phyloP scores from a whole-genome alignment of 495 filamentous ascomycete species.

The Astrocystis sublimbata region DNA sequence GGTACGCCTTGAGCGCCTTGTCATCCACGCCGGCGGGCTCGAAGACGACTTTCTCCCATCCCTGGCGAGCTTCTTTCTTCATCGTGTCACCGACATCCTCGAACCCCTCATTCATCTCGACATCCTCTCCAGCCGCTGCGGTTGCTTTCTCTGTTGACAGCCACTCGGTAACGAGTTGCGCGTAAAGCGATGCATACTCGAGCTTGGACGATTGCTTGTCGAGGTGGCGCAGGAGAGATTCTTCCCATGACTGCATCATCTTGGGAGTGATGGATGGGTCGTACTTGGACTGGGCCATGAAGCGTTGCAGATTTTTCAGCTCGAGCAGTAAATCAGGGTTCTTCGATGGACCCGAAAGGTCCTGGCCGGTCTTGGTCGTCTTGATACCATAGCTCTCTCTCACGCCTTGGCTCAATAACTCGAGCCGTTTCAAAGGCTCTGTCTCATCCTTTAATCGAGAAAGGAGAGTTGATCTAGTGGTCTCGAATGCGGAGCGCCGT shows the following conservation, averaged over 20 bases:
- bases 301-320: constrained; percentile 50
- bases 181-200: constrained; percentile 63
- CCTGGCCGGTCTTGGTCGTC: constrained; percentile 23
- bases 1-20: constrained; percentile 49
- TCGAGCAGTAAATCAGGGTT: constrained; percentile 40
- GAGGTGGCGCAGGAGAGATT: constrained; percentile 50
- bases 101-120: constrained; percentile 40
- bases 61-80: constrained; percentile 47
- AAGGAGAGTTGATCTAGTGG: constrained; percentile 39
- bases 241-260: constrained; percentile 49
- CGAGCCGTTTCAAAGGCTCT: constrained; percentile 37
- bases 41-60: constrained; percentile 64
- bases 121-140: constrained; percentile 15
- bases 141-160: constrained; percentile 36
- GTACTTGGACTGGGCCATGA: constrained; percentile 58
- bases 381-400: constrained; percentile 38
- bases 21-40: constrained; percentile 48
- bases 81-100: constrained; percentile 47
- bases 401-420: constrained; percentile 43
- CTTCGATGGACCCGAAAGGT: constrained; percentile 23
- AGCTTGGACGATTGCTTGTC: constrained; percentile 55
- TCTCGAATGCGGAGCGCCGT: constrained; percentile 55
- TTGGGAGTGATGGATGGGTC: constrained; percentile 56
- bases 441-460: constrained; percentile 27
- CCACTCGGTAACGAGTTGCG: constrained; percentile 65